These are phyloP conservation scores for Aethionema arabicum DNA, from an alignment of 345 rosid genomes.

Conservation along the genomic window DNA sequence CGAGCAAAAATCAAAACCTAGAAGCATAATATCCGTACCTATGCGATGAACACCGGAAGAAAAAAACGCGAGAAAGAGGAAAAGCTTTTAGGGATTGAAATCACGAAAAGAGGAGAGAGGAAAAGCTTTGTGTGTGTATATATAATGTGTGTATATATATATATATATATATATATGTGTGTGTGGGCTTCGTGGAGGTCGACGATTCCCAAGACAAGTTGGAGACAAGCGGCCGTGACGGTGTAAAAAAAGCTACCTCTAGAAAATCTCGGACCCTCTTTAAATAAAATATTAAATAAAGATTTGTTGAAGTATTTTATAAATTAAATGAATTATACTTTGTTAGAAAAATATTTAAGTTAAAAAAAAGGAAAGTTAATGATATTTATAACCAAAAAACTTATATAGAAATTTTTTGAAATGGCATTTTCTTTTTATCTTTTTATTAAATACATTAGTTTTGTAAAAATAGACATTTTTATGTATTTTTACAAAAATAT, in stretches of 20 bases:
- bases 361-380: too few relatives aligned
- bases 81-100: conserved; percentile 30
- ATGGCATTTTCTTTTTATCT: too few relatives aligned
- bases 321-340: neutral
- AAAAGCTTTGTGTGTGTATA: conserved; percentile 26
- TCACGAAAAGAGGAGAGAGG: conserved; percentile 9
- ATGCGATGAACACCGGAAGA: conserved; percentile 24
- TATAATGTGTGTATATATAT: neutral
- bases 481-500: too few relatives aligned
- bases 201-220: conserved; percentile 39
- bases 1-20: neutral
- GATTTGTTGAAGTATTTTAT: too few relatives aligned
- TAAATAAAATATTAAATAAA: neutral
- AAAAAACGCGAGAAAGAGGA: conserved; percentile 18
- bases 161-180: neutral
- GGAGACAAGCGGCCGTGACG: conserved; percentile 42
- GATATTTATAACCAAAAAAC: too few relatives aligned
- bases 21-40: conserved; percentile 17
- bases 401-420: too few relatives aligned
- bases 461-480: too few relatives aligned
- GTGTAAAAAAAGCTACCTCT: conserved; percentile 30
- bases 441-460: too few relatives aligned
- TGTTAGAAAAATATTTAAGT: too few relatives aligned
- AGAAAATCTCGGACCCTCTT: conserved; percentile 19
- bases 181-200: conserved; percentile 19